Evolutionary conservation across 1,284 basidiomycete species (phyloP).

Genomic region (Boletus sp.): DNA sequence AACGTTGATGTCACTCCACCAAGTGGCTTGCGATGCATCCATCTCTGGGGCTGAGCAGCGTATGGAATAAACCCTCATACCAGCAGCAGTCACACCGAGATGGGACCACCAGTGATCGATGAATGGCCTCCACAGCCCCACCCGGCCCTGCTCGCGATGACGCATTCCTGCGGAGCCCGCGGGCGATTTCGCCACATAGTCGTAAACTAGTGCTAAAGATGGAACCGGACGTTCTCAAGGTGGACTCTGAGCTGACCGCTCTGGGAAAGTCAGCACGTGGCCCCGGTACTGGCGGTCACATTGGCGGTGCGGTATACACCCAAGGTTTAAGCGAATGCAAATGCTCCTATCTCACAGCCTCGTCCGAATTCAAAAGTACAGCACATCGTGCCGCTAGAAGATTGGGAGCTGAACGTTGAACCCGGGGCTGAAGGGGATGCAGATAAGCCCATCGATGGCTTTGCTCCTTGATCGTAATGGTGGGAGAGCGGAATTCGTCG

Average conservation of each 20-base stretch:
- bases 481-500: slow-evolving; percentile 11
- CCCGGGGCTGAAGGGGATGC: neutral
- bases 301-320: neutral
- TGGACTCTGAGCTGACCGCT: slow-evolving; percentile 8
- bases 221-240: slow-evolving; percentile 14
- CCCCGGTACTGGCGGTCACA: neutral
- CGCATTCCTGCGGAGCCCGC: slow-evolving; percentile 25
- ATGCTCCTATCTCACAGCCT: slow-evolving; percentile 19
- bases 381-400: too few relatives aligned
- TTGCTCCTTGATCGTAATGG: neutral
- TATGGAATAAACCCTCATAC: slow-evolving; percentile 14
- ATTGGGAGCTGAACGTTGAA: too few relatives aligned
- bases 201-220: slow-evolving; percentile 19
- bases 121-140: neutral
- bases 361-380: too few relatives aligned
- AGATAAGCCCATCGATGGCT: too few relatives aligned
- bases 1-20: slow-evolving; percentile 24
- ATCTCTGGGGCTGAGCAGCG: slow-evolving; percentile 8
- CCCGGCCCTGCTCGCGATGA: slow-evolving; percentile 16
- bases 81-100: too few relatives aligned
- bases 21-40: slow-evolving; percentile 24
- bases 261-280: slow-evolving; percentile 21
- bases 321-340: slow-evolving; percentile 28
- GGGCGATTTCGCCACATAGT: slow-evolving; percentile 14
- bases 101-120: too few relatives aligned